phyloP scores from a whole-genome alignment of 2,329 filamentous ascomycete species.

The Phaeophleospora eucalypticola region DNA sequence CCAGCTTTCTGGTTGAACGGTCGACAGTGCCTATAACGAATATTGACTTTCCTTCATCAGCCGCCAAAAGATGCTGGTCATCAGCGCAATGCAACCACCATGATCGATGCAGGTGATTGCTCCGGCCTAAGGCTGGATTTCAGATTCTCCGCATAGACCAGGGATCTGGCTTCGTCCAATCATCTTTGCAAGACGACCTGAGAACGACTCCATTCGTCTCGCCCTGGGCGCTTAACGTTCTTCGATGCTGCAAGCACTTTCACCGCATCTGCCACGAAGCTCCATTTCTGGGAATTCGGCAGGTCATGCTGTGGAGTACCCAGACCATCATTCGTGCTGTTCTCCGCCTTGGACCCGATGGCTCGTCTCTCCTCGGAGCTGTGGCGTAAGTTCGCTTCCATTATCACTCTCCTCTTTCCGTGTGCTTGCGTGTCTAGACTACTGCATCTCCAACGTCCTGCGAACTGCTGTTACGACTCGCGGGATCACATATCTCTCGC shows the following conservation, averaged over 20 bases:
- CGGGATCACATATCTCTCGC: too few species aligned
- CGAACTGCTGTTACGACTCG: background rate
- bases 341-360: background rate
- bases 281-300: conserved; percentile 1
- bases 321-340: background rate
- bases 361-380: conserved; percentile 9
- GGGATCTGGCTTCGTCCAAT: background rate
- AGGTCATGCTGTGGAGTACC: background rate
- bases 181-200: background rate
- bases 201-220: conserved; percentile 17
- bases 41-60: too few species aligned
- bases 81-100: too few species aligned
- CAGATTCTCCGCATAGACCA: background rate
- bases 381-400: conserved; percentile 13
- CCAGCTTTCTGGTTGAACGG: background rate
- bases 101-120: too few species aligned
- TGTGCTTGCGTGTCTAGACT: background rate
- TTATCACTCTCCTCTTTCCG: conserved; percentile 13
- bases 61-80: too few species aligned
- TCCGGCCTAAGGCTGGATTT: too few species aligned
- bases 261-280: conserved; percentile 17
- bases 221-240: conserved; percentile 18
- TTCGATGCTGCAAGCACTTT: conserved; percentile 17
- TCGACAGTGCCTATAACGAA: background rate
- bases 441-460: background rate